phyloP scores from a whole-genome alignment of 768 basidiomycete genomes.

The Auriscalpium orientale region DNA sequence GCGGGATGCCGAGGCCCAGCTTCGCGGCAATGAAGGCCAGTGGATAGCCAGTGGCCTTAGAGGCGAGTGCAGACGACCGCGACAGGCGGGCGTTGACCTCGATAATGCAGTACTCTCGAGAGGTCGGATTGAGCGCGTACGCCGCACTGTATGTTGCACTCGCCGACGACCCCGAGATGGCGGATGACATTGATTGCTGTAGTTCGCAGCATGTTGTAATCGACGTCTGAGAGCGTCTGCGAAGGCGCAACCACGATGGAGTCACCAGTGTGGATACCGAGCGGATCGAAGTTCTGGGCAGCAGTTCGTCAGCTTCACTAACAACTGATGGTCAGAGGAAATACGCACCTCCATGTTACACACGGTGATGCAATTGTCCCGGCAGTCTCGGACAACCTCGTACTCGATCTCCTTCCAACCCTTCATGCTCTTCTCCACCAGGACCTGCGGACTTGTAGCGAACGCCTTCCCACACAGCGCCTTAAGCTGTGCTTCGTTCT shows the following conservation, averaged over 20 bases:
- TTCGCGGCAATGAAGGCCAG: conserved; percentile 98
- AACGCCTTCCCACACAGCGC: conserved; percentile 92
- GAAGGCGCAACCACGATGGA: conserved; percentile 98
- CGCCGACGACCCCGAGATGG: conserved; percentile 95
- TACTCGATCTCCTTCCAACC: conserved; percentile 99
- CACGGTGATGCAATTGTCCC: conserved; percentile 98
- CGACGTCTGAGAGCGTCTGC: conserved; percentile 96
- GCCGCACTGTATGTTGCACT: conserved; percentile 99
- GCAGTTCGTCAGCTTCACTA: background rate
- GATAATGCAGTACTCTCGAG: conserved; percentile 97
- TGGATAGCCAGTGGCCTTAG: conserved; percentile 98
- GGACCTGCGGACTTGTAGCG: conserved; percentile 93
- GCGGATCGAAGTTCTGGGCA: conserved; percentile 91
- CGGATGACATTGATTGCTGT: conserved; percentile 98
- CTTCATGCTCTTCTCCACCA: conserved; percentile 99
- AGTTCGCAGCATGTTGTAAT: conserved; percentile 98
- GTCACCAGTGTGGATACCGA: conserved; percentile 97
- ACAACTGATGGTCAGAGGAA: conserved; percentile 1
- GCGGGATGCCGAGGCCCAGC: conserved; percentile 91
- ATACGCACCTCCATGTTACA: conserved; percentile 98
- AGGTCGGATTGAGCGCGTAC: conserved; percentile 93
- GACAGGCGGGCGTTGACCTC: conserved; percentile 98
- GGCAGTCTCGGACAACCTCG: conserved; percentile 95
- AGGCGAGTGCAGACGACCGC: conserved; percentile 94
- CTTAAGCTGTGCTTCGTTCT: conserved; percentile 82